Conservation (phyloP, 176 grass and related monocot genomes). For the Pontederia crassipes region DNA sequence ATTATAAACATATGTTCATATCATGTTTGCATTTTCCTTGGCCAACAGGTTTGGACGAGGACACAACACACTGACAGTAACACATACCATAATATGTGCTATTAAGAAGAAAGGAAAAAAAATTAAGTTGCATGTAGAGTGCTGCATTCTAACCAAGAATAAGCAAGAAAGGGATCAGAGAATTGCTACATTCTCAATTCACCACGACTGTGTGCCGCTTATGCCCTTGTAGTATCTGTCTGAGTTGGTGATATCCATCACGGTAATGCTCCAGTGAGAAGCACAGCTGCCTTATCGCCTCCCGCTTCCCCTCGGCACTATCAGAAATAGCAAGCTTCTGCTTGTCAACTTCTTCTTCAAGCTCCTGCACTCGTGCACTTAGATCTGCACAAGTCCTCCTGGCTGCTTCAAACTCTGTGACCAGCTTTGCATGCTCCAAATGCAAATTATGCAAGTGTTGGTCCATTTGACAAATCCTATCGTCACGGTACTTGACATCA, state of each 20-base stretch:
- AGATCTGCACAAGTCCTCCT: conserved; percentile 9
- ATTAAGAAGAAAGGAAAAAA: too few species aligned
- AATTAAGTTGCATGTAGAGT: too few species aligned
- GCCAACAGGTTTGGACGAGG: too few species aligned
- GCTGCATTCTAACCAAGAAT: too few species aligned
- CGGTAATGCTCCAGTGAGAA: conserved; percentile 90
- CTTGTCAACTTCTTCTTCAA: conserved; percentile 57
- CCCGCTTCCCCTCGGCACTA: conserved; percentile 68
- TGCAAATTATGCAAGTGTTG: conserved; percentile 51
- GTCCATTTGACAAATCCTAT: conserved; percentile 34
- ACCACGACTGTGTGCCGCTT: conserved; percentile 49
- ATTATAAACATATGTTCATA: too few species aligned
- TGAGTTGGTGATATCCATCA: conserved; percentile 59
- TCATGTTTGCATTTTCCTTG: too few species aligned
- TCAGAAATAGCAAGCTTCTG: conserved; percentile 51
- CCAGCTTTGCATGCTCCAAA: conserved; percentile 58
- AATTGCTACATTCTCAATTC: conserved; percentile 6
- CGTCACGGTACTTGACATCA: conserved; percentile 34
- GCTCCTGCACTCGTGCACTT: conserved; percentile 28
- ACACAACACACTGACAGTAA: too few species aligned
- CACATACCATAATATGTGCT: too few species aligned
- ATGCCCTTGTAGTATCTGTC: conserved; percentile 59
- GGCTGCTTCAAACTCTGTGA: conserved; percentile 30
- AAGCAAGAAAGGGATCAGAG: too few species aligned
- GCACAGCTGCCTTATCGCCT: conserved; percentile 91